Percentiles rank a stretch among this genome's conserved stretches.
Evolutionary conservation across 345 rosid species (phyloP).

Genomic region (Populus alba): DNA sequence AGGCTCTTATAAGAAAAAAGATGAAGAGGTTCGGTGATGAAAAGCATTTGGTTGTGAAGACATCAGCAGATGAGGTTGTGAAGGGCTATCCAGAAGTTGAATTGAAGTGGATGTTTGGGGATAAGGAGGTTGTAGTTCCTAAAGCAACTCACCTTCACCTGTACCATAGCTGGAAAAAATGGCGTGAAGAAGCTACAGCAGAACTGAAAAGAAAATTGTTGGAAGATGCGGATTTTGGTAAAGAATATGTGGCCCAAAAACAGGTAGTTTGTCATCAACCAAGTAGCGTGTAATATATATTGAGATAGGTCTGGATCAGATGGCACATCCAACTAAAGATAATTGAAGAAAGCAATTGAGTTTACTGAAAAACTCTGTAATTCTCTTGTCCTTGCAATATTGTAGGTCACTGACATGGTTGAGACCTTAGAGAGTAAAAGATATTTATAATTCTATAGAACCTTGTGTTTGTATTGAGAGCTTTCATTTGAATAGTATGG

Average conservation of each 20-base stretch:
- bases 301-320: neutral
- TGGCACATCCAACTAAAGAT: neutral
- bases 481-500: neutral
- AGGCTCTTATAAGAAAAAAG: slow-evolving; percentile 57
- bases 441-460: neutral
- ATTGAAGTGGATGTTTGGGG: slow-evolving; percentile 93
- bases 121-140: slow-evolving; percentile 80
- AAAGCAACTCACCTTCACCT: slow-evolving; percentile 70
- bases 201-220: slow-evolving; percentile 65
- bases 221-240: slow-evolving; percentile 78
- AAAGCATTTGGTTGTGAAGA: slow-evolving; percentile 58
- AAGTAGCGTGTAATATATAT: neutral
- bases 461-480: slow-evolving; percentile 1
- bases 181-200: slow-evolving; percentile 90
- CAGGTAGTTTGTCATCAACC: slow-evolving; percentile 51
- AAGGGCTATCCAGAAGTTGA: slow-evolving; percentile 89
- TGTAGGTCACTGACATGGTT: slow-evolving; percentile 7
- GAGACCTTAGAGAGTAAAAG: neutral
- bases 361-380: neutral
- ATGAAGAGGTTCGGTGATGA: slow-evolving; percentile 77
- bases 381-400: neutral
- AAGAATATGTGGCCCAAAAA: slow-evolving; percentile 63
- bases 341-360: neutral
- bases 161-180: slow-evolving; percentile 90
- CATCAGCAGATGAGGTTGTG: slow-evolving; percentile 71